Evolutionary conservation across 176 grass and related monocot genomes (phyloP), one percentile per base, ranked within the genome.

Genomic region (Otatea glauca): DNA sequence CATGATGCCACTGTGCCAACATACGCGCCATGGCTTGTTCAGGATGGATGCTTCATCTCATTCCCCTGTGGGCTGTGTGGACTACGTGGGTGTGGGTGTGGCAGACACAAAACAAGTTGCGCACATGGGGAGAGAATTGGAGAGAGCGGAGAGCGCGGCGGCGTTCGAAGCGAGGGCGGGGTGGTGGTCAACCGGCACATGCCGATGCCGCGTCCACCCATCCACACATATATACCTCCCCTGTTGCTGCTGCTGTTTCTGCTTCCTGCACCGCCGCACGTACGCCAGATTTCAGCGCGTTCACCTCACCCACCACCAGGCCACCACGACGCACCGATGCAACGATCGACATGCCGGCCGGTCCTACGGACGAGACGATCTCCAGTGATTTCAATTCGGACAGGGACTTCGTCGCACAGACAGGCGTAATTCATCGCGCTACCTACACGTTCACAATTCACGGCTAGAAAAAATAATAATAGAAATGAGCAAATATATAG

Each of bases 171-270:
- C 15, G 43, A 50, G 4, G 53, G 5, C 25, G 0, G 37, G 47
- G 47, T 16, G 12, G 34, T 59, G 73, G 86, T 78, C 86, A 83
- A 72, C 65, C 66, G 65, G 80, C 86, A 83, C 86, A 78, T 72
- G 86, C 73, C 43, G 17, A 21, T 1, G 74, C 68, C 56, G 8
- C 56, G 29, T 29, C 29, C 29, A 29, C 29, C 29, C 42, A 56
- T 13, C 59, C 68, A 13, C 2, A 3, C 15, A 34, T 34, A 34
- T 37, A 4, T 2, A 29, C 81, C 9, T 13, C 14, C 69, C 8
- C 41, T 29, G 58, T 23, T 0, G 24, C 85, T 65, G 21, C 56
- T 5, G 7, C 49, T 20, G 20, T 5, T 9, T 20, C 23, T 5
- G 76, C 15, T 44, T 66, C 24, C 78, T 8, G 71, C 86, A 69